Conservation (phyloP, 2,329 filamentous ascomycete species). For the Apiospora sp. region DNA sequence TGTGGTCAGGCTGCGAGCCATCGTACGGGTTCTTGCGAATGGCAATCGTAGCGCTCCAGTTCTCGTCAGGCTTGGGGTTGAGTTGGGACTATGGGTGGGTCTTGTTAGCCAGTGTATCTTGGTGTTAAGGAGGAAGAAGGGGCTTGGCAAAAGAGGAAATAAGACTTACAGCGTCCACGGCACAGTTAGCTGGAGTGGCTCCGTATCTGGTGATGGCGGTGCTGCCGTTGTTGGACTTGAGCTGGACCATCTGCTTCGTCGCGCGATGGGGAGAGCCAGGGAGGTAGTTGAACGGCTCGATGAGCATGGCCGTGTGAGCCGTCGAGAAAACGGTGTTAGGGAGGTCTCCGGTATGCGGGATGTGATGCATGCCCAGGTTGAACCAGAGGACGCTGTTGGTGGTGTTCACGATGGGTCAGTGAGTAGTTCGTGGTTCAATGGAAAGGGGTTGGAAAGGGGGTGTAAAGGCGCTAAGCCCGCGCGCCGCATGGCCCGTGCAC, state of each 20-base stretch:
- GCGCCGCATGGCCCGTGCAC: no score
- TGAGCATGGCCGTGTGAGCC: slow-evolving; percentile 2
- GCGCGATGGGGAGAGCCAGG: neutral
- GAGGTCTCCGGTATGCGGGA: neutral
- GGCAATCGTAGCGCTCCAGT: slow-evolving; percentile 8
- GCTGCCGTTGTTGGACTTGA: slow-evolving; percentile 6
- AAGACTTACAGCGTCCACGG: neutral
- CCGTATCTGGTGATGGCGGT: slow-evolving; percentile 2
- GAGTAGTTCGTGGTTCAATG: neutral
- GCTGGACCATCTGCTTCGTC: slow-evolving; percentile 11
- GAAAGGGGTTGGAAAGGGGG: neutral
- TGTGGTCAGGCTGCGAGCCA: slow-evolving; percentile 6
- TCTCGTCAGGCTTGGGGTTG: slow-evolving; percentile 12
- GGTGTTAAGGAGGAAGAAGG: neutral
- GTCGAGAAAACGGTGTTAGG: neutral
- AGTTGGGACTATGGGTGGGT: neutral
- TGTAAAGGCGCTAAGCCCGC: no score
- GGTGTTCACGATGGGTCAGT: neutral
- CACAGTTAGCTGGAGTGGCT: slow-evolving; percentile 6
- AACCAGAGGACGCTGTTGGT: neutral
- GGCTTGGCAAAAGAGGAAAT: neutral
- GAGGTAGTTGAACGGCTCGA: slow-evolving; percentile 15
- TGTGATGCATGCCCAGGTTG: slow-evolving; percentile 3
- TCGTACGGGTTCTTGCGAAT: slow-evolving; percentile 18
- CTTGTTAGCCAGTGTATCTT: neutral